Conservation (phyloP, 2,329 filamentous ascomycete genomes). For the Phyllosticta capitalensis region DNA sequence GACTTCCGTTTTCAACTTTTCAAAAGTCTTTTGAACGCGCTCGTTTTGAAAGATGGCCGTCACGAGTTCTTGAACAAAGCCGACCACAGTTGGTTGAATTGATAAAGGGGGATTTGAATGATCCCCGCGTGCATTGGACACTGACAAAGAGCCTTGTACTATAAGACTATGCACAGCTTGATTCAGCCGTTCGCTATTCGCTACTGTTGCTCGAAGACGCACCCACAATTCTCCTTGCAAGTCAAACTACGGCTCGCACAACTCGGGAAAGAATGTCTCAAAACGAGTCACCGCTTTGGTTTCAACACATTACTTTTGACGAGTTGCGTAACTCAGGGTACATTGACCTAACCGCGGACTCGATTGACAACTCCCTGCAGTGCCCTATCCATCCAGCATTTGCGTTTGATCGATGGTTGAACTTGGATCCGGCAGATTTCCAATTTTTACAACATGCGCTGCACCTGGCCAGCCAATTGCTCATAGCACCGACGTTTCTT, state of each 20-base stretch:
- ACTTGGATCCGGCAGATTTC: background rate
- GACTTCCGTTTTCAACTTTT: background rate
- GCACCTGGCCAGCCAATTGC: conserved; percentile 1
- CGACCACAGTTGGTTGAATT: background rate
- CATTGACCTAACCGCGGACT: background rate
- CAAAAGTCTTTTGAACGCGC: no score
- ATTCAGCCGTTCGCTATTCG: background rate
- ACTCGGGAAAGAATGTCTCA: background rate
- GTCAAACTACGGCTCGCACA: background rate
- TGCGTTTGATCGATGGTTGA: background rate
- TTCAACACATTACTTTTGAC: background rate
- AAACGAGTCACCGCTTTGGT: background rate
- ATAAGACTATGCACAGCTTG: background rate
- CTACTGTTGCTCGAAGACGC: background rate
- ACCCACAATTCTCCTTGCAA: background rate
- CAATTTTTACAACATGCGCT: background rate
- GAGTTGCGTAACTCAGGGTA: conserved; percentile 6
- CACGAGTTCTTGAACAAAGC: no score
- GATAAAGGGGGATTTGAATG: background rate
- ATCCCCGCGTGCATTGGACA: background rate
- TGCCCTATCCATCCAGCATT: conserved; percentile 1
- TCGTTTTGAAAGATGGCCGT: no score
- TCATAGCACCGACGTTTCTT: background rate
- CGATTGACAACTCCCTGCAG: background rate
- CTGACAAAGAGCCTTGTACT: background rate